Evolutionary conservation across 2,329 filamentous ascomycete species (phyloP).

Genomic region (Penicillium verrucosum): DNA sequence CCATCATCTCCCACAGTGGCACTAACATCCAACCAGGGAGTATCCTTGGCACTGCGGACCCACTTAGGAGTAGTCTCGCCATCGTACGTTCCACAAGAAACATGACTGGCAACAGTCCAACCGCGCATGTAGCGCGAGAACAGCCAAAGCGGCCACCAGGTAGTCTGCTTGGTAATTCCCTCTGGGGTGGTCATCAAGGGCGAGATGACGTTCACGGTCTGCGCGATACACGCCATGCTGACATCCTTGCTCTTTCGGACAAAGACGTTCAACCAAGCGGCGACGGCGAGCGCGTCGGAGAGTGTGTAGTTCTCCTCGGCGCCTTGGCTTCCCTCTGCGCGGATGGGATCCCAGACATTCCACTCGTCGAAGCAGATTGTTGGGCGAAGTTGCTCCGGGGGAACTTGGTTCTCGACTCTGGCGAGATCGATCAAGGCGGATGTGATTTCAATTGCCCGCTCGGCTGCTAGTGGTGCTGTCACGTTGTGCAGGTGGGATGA

Average conservation of each 20-base stretch:
- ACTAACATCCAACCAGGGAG: constrained; percentile 56
- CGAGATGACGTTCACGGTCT: constrained; percentile 73
- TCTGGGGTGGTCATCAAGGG: constrained; percentile 68
- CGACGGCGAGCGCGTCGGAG: constrained; percentile 71
- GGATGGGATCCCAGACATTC: constrained; percentile 76
- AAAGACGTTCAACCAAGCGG: constrained; percentile 73
- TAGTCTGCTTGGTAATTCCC: constrained; percentile 67
- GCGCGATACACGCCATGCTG: constrained; percentile 76
- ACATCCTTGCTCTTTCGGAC: constrained; percentile 67
- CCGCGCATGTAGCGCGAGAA: constrained; percentile 73
- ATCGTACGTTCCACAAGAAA: constrained; percentile 61
- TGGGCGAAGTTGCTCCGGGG: constrained; percentile 57
- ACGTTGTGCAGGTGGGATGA: constrained; percentile 54
- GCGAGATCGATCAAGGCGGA: constrained; percentile 69
- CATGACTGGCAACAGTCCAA: constrained; percentile 63
- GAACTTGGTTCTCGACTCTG: constrained; percentile 60
- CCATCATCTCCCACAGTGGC: constrained; percentile 52
- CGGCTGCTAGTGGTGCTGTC: constrained; percentile 65
- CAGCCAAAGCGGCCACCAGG: constrained; percentile 70
- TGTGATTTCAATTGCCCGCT: constrained; percentile 70
- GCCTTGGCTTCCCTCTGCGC: constrained; percentile 67
- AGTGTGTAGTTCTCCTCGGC: constrained; percentile 73
- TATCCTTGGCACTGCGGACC: constrained; percentile 54
- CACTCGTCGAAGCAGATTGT: constrained; percentile 81
- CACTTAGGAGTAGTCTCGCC: constrained; percentile 50